Percentiles rank a stretch among this genome's conserved stretches.
Conservation (phyloP, 2,329 filamentous ascomycete genomes). For the Monosporascus ibericus region DNA sequence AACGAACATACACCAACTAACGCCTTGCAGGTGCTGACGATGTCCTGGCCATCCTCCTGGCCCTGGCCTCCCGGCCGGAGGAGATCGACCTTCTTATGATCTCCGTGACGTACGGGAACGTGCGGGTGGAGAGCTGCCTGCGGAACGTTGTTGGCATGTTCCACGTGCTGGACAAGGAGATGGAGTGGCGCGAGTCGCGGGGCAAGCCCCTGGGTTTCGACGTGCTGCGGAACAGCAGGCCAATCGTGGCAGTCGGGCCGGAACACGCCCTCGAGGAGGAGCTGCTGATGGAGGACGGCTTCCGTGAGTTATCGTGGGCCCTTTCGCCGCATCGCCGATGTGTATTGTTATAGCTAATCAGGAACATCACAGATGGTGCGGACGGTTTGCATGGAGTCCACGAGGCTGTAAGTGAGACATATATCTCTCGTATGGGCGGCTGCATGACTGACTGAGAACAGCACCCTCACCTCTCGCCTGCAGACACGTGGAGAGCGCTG, state of each 20-base stretch:
- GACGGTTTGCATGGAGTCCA: slow-evolving; percentile 77
- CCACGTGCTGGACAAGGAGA: slow-evolving; percentile 84
- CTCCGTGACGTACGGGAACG: slow-evolving; percentile 90
- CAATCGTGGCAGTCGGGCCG: slow-evolving; percentile 80
- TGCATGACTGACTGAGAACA: slow-evolving; percentile 21
- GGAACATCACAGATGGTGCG: slow-evolving; percentile 52
- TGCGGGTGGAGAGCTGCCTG: slow-evolving; percentile 79
- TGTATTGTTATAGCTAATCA: slow-evolving; percentile 4
- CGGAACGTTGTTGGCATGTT: slow-evolving; percentile 87
- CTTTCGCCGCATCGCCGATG: neutral
- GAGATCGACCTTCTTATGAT: slow-evolving; percentile 83
- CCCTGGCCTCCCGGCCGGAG: slow-evolving; percentile 72
- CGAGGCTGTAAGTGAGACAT: slow-evolving; percentile 37
- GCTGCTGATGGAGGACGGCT: slow-evolving; percentile 74
- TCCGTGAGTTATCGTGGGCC: slow-evolving; percentile 57
- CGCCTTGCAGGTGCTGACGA: slow-evolving; percentile 72
- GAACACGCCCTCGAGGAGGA: slow-evolving; percentile 81
- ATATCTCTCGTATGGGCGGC: neutral
- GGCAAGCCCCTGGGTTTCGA: slow-evolving; percentile 67
- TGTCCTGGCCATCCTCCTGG: slow-evolving; percentile 79
- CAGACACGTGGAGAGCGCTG: slow-evolving; percentile 67
- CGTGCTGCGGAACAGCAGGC: slow-evolving; percentile 65
- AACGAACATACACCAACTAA: slow-evolving; percentile 1
- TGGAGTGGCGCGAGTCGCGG: slow-evolving; percentile 69
- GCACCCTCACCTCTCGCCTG: slow-evolving; percentile 68